Evolutionary conservation across 2,329 filamentous ascomycete genomes (phyloP).

Genomic region (Stachybotrys chartarum): DNA sequence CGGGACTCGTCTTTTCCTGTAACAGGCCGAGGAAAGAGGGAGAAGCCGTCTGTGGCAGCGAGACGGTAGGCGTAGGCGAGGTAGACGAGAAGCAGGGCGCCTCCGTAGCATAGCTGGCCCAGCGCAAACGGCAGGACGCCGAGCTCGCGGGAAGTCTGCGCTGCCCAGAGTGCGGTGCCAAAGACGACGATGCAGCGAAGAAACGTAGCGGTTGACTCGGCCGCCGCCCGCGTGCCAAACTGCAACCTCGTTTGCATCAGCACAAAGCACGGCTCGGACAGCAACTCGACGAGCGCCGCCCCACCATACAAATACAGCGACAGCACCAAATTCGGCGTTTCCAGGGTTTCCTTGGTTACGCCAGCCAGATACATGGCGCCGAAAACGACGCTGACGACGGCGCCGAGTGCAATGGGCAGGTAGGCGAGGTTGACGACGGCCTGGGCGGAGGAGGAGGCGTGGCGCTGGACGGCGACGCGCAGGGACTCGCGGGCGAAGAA

Average conservation of each 20-base stretch:
- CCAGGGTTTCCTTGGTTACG: conserved; percentile 35
- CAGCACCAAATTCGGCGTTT: conserved; percentile 56
- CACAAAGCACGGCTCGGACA: conserved; percentile 84
- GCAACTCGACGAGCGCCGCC: conserved; percentile 63
- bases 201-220: conserved; percentile 78
- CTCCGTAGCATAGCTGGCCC: conserved; percentile 74
- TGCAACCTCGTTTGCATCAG: conserved; percentile 75
- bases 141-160: conserved; percentile 38
- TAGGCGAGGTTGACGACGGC: conserved; percentile 85
- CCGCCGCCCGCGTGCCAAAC: conserved; percentile 72
- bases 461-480: conserved; percentile 83
- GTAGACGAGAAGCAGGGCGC: conserved; percentile 65
- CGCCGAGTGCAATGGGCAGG: conserved; percentile 63
- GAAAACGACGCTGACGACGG: conserved; percentile 55
- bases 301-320: conserved; percentile 48
- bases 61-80: conserved; percentile 50
- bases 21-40: conserved; percentile 49
- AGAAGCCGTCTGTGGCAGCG: conserved; percentile 55
- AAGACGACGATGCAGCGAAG: conserved; percentile 71
- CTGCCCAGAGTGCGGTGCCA: conserved; percentile 58
- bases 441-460: conserved; percentile 48
- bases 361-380: conserved; percentile 61
- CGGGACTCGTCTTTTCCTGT: conserved; percentile 8
- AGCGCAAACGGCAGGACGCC: conserved; percentile 85
- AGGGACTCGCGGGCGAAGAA: conserved; percentile 92